Percentiles rank a stretch among this genome's conserved stretches.
Evolutionary conservation across 2,329 filamentous ascomycete genomes (phyloP).

Genomic region (Calonectria naviculata): DNA sequence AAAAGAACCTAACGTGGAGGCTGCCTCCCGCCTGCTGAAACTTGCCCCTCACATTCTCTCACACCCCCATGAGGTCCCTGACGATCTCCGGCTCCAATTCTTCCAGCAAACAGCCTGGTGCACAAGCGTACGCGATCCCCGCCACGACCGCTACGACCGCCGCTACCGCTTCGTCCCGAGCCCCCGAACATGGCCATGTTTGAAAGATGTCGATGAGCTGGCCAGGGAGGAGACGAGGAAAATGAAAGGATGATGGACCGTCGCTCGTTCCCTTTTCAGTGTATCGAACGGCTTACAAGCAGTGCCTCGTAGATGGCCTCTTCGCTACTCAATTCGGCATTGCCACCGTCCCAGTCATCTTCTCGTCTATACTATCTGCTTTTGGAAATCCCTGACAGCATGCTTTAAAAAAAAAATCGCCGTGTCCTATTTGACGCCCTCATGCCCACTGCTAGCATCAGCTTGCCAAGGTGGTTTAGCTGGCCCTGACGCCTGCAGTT

Average conservation of each 20-base stretch:
- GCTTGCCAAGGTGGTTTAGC: conserved; percentile 18
- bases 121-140: conserved; percentile 7
- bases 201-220: conserved; percentile 9
- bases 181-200: conserved; percentile 22
- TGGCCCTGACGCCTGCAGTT: conserved; percentile 17
- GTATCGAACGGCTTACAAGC: neutral
- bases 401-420: neutral
- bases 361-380: neutral
- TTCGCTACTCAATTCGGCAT: neutral
- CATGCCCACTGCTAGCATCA: neutral
- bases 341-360: neutral
- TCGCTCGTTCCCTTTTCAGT: neutral
- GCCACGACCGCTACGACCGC: conserved; percentile 23
- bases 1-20: conserved; percentile 1
- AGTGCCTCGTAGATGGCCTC: neutral
- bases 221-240: conserved; percentile 10
- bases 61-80: conserved; percentile 36
- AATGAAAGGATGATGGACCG: conserved; percentile 16
- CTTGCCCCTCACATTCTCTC: conserved; percentile 31
- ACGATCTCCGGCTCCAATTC: conserved; percentile 33
- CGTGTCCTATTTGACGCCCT: neutral
- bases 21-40: conserved; percentile 35
- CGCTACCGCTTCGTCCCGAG: conserved; percentile 27
- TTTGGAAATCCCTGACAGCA: neutral
- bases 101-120: conserved; percentile 20